Conservation (phyloP, 805 yeast species). For the Scheffersomyces lignosus region DNA sequence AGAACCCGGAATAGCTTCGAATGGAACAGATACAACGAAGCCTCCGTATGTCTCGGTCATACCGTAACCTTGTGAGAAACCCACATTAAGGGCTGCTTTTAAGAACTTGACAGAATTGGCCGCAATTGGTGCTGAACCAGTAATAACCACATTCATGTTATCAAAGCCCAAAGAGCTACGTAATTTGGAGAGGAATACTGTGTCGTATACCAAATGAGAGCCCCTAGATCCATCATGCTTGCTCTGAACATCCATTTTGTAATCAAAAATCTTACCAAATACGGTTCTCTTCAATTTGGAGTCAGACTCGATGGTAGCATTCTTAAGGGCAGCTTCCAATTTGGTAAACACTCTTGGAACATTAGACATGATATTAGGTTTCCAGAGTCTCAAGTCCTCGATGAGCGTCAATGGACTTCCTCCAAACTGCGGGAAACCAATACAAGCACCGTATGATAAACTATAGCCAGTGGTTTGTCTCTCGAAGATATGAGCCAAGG, state of each 20-base stretch:
- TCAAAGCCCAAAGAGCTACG: conserved; percentile 33
- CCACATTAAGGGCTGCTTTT: conserved; percentile 23
- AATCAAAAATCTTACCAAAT: conserved; percentile 15
- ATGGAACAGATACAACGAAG: conserved; percentile 13
- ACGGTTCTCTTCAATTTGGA: conserved; percentile 16
- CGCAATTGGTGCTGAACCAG: conserved; percentile 29
- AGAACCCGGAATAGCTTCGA: conserved; percentile 21
- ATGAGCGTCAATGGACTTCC: conserved; percentile 24
- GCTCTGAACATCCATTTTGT: conserved; percentile 16
- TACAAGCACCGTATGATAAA: conserved; percentile 22
- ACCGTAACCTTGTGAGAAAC: conserved; percentile 35
- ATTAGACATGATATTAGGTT: conserved; percentile 23
- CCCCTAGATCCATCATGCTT: conserved; percentile 16
- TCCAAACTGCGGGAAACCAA: conserved; percentile 22
- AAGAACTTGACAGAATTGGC: conserved; percentile 20
- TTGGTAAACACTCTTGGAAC: conserved; percentile 28
- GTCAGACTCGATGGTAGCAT: conserved; percentile 21
- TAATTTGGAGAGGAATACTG: conserved; percentile 29
- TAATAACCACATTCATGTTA: conserved; percentile 20
- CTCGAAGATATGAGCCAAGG: conserved; percentile 40
- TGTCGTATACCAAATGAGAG: conserved; percentile 15
- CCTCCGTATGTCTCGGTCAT: conserved; percentile 32
- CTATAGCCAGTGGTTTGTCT: conserved; percentile 24
- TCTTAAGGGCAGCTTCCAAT: conserved; percentile 24
- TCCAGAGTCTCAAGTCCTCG: conserved; percentile 23